phyloP scores from a whole-genome alignment of 2,329 filamentous ascomycete genomes.

The Alternaria sp. region DNA sequence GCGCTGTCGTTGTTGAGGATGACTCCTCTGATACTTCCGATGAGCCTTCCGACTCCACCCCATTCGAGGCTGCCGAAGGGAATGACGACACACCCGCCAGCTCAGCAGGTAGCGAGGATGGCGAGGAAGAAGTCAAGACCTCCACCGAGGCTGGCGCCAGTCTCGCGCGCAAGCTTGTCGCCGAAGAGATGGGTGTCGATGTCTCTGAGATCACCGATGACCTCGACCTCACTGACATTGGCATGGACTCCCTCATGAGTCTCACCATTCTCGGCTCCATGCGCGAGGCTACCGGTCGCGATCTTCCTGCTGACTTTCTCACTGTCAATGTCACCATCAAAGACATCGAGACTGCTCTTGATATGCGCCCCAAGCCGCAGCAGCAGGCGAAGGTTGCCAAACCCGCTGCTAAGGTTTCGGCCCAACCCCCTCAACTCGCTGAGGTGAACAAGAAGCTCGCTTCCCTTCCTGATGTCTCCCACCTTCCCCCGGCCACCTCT shows the following conservation, averaged over 20 bases:
- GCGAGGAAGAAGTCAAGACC: conserved; percentile 44
- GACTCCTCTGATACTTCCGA: conserved; percentile 52
- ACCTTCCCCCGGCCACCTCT: conserved; percentile 58
- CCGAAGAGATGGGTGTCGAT: conserved; percentile 70
- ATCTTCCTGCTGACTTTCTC: conserved; percentile 62
- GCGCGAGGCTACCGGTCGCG: conserved; percentile 58
- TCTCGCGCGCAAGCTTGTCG: conserved; percentile 57
- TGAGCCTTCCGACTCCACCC: conserved; percentile 50
- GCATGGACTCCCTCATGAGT: conserved; percentile 62
- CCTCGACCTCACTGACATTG: conserved; percentile 67
- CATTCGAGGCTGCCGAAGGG: conserved; percentile 44
- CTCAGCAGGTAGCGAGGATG: conserved; percentile 56
- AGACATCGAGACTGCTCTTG: conserved; percentile 69
- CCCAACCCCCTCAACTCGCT: conserved; percentile 49
- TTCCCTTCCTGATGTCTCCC: conserved; percentile 49
- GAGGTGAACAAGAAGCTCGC: conserved; percentile 57
- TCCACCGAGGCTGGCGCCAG: conserved; percentile 50
- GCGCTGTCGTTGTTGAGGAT: conserved; percentile 46
- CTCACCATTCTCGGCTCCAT: conserved; percentile 59
- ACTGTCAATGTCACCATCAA: conserved; percentile 67
- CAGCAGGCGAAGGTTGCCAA: conserved; percentile 39
- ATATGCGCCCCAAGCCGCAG: conserved; percentile 57
- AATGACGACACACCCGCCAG: conserved; percentile 56
- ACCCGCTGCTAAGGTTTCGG: conserved; percentile 22
- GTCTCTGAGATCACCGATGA: conserved; percentile 60